These are phyloP conservation scores for Epichloe brachyelytri DNA, from an alignment of 2,329 filamentous ascomycete species.

Conservation along the genomic window DNA sequence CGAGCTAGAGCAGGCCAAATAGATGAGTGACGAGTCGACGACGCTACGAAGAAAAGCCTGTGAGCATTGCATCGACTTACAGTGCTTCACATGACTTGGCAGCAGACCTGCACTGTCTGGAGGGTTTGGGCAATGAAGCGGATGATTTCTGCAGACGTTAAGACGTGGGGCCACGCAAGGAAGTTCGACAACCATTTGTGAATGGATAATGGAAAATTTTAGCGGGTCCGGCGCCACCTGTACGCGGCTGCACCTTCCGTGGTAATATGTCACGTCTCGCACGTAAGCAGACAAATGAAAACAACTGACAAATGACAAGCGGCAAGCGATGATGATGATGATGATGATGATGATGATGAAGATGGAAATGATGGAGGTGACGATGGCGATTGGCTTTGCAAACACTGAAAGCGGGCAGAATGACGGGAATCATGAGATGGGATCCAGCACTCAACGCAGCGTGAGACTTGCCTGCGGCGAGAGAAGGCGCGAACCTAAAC, in stretches of 20 bases:
- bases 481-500: background rate
- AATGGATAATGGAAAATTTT: background rate
- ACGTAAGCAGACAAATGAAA: background rate
- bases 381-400: background rate
- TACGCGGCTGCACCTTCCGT: background rate
- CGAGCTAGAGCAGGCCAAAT: background rate
- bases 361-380: background rate
- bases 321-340: no score
- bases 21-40: background rate
- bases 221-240: slow-evolving; percentile 1
- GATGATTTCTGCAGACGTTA: slow-evolving; percentile 8
- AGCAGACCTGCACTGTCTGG: background rate
- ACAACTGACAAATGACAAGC: no score
- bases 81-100: background rate
- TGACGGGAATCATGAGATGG: background rate
- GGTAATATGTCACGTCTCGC: background rate
- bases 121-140: slow-evolving; percentile 3
- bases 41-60: background rate
- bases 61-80: background rate
- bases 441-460: background rate
- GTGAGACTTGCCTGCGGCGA: background rate
- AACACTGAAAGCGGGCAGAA: background rate
- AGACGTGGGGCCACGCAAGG: slow-evolving; percentile 4
- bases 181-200: no score
- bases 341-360: no score